phyloP scores from a whole-genome alignment of 495 filamentous ascomycete genomes.

The Neurospora sp. region DNA sequence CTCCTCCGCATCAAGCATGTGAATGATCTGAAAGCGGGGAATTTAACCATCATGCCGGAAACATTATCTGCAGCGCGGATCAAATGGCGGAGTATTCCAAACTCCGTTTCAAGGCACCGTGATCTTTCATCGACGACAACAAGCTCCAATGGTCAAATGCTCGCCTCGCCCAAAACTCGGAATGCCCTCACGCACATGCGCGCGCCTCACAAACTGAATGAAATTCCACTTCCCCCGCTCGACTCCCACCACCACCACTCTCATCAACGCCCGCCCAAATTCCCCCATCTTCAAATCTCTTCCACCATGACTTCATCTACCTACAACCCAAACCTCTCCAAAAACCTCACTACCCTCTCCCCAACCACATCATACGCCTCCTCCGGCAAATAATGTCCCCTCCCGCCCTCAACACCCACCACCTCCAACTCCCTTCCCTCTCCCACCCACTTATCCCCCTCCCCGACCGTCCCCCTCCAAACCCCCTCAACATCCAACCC shows the following conservation, averaged over 20 bases:
- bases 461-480: slow-evolving; percentile 24
- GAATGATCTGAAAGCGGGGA: neutral
- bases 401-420: slow-evolving; percentile 26
- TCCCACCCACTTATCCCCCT: slow-evolving; percentile 26
- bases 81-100: neutral
- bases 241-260: too few relatives aligned
- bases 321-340: slow-evolving; percentile 1
- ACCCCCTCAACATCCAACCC: slow-evolving; percentile 32
- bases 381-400: slow-evolving; percentile 44
- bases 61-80: neutral
- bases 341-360: slow-evolving; percentile 20
- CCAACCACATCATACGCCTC: slow-evolving; percentile 34
- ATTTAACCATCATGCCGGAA: neutral
- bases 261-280: too few relatives aligned
- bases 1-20: neutral
- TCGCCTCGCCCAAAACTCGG: neutral
- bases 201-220: neutral
- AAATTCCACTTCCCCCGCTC: too few relatives aligned
- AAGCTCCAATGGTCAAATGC: neutral
- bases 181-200: neutral
- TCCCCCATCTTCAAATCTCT: neutral
- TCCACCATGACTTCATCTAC: neutral
- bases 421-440: slow-evolving; percentile 17
- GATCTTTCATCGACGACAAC: neutral
- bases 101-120: neutral